These are phyloP conservation scores for Rhodosporidiobolus odoratus DNA, from an alignment of 768 basidiomycete species.

Conservation along the genomic window DNA sequence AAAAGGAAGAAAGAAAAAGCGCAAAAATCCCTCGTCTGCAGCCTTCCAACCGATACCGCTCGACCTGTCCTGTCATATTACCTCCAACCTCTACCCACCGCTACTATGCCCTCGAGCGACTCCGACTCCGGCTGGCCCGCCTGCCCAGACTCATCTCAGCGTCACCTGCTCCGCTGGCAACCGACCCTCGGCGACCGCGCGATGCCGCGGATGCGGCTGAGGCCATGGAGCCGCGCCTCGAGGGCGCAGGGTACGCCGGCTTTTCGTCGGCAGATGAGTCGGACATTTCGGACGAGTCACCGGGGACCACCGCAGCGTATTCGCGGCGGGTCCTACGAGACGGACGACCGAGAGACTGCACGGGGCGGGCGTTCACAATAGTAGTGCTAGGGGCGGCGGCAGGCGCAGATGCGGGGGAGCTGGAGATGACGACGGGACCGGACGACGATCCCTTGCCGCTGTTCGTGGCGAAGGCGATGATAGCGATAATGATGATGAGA, in stretches of 20 bases:
- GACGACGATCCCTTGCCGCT: not conserved
- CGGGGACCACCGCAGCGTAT: not conserved
- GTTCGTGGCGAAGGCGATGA: not conserved
- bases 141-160: no score
- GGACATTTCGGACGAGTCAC: slow-evolving; percentile 1
- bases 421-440: not conserved
- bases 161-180: no score
- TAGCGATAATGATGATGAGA: not conserved
- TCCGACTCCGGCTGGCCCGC: no score
- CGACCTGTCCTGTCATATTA: not conserved
- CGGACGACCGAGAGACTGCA: slow-evolving; percentile 2
- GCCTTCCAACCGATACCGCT: not conserved
- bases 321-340: not conserved
- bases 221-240: not conserved
- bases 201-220: not conserved
- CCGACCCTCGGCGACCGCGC: not conserved
- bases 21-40: not conserved
- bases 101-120: no score
- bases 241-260: not conserved
- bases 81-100: not conserved
- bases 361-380: not conserved
- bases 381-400: not conserved
- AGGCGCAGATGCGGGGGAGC: not conserved
- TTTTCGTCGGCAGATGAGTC: not conserved
- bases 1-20: not conserved